A percentile compares a stretch with the other conserved stretches of the same genome.
phyloP scores from a whole-genome alignment of 75 land plant species.

The Sequoiadendron giganteum region DNA sequence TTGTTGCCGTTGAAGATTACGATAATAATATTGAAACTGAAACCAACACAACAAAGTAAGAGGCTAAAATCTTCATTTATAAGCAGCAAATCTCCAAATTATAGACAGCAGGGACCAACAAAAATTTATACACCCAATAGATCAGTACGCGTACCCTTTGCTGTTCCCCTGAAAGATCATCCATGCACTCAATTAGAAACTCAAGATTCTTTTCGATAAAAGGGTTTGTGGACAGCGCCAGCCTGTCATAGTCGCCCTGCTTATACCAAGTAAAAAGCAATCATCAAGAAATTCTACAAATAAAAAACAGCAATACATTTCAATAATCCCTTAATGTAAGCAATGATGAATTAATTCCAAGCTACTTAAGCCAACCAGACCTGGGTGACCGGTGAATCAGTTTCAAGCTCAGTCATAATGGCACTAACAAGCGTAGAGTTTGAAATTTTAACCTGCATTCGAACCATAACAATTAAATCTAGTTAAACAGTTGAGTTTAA shows the following conservation, averaged over 20 bases:
- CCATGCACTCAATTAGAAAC: conserved; percentile 96
- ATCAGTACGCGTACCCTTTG: conserved; percentile 62
- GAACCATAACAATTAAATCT: not conserved
- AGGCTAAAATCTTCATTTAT: not conserved
- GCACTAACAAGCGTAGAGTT: conserved; percentile 96
- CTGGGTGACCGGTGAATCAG: conserved; percentile 92
- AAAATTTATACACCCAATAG: conserved; percentile 9
- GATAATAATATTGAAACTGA: conserved; percentile 90
- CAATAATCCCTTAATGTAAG: not conserved
- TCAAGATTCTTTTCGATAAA: conserved; percentile 91
- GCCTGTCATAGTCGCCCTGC: conserved; percentile 89
- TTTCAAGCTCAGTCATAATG: conserved; percentile 88
- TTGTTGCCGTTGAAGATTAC: conserved; percentile 89
- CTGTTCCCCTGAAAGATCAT: conserved; percentile 89
- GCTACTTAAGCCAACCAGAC: conserved; percentile 24
- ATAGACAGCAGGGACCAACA: not conserved
- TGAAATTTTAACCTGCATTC: conserved; percentile 82
- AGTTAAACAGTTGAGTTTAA: not conserved
- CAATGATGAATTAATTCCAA: conserved; percentile 1
- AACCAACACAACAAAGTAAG: not conserved
- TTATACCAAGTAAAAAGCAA: not conserved
- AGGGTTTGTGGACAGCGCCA: conserved; percentile 77
- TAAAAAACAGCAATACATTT: not conserved
- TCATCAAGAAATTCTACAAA: not conserved
- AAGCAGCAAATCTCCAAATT: not conserved